Percentiles rank a stretch among this genome's conserved stretches.
phyloP scores from a whole-genome alignment of 176 grass and related monocot genomes.

The Typha latifolia region DNA sequence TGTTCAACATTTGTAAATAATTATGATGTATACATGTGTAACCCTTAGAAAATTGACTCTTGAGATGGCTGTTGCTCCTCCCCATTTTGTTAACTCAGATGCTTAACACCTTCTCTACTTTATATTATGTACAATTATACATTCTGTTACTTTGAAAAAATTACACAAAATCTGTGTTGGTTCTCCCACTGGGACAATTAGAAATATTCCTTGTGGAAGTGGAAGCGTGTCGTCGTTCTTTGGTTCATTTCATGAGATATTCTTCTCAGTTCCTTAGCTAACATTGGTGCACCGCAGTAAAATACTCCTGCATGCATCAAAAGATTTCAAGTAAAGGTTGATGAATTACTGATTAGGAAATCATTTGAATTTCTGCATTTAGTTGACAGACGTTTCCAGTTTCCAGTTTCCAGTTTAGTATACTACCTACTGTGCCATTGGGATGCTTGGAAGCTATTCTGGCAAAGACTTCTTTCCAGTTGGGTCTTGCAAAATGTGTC shows the following conservation, averaged over 20 bases:
- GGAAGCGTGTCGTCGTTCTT: slow-evolving; percentile 72
- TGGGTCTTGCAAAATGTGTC: slow-evolving; percentile 94
- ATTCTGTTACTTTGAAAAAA: slow-evolving; percentile 33
- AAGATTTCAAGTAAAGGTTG: neutral
- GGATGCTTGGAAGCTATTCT: slow-evolving; percentile 79
- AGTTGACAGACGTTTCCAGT: neutral
- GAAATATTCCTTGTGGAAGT: slow-evolving; percentile 99
- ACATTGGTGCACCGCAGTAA: slow-evolving; percentile 75
- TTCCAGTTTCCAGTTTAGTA: neutral
- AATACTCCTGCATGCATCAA: slow-evolving; percentile 61
- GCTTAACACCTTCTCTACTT: slow-evolving; percentile 4
- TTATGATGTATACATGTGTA: slow-evolving; percentile 11
- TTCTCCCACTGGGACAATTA: slow-evolving; percentile 5
- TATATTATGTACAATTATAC: slow-evolving; percentile 65
- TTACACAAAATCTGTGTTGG: slow-evolving; percentile 35
- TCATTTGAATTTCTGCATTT: neutral
- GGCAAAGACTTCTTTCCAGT: slow-evolving; percentile 93
- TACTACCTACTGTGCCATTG: slow-evolving; percentile 77
- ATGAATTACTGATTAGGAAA: slow-evolving; percentile 2
- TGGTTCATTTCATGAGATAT: slow-evolving; percentile 87
- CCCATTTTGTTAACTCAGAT: neutral
- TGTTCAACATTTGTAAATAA: neutral
- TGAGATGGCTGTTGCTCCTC: neutral
- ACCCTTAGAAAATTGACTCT: neutral
- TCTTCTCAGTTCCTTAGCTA: slow-evolving; percentile 79